Conservation (phyloP, 495 filamentous ascomycete species). For the Neurospora hispaniola region DNA sequence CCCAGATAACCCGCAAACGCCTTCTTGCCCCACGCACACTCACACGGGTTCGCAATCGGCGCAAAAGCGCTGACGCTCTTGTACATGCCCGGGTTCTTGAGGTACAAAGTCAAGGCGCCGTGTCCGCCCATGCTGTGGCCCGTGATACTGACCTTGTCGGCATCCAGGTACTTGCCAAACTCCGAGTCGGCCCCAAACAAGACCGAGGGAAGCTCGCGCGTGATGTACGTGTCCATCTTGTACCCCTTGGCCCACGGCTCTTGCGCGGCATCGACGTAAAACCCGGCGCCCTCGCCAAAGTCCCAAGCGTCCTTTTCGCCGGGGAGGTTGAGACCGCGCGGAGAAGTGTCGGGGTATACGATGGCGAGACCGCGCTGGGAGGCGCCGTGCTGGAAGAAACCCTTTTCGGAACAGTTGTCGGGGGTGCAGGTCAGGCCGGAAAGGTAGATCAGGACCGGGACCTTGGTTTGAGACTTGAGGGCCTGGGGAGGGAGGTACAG, state of each 20-base stretch:
- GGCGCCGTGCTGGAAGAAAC: slow-evolving; percentile 83
- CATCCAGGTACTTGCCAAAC: slow-evolving; percentile 56
- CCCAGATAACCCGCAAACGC: slow-evolving; percentile 85
- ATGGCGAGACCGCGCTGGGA: slow-evolving; percentile 73
- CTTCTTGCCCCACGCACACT: slow-evolving; percentile 91
- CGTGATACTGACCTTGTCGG: slow-evolving; percentile 60
- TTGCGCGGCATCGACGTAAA: slow-evolving; percentile 86
- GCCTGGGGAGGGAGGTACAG: slow-evolving; percentile 60
- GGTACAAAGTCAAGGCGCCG: slow-evolving; percentile 81
- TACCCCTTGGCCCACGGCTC: slow-evolving; percentile 65
- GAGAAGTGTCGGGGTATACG: slow-evolving; percentile 90
- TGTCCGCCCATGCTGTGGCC: slow-evolving; percentile 97
- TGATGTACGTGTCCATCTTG: slow-evolving; percentile 89
- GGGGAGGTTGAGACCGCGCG: slow-evolving; percentile 65
- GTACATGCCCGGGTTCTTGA: slow-evolving; percentile 85
- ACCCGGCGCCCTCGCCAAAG: slow-evolving; percentile 83
- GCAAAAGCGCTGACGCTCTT: slow-evolving; percentile 81
- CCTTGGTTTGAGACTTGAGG: slow-evolving; percentile 36
- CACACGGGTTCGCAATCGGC: slow-evolving; percentile 78
- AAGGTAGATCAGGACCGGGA: slow-evolving; percentile 87
- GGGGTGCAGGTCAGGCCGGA: slow-evolving; percentile 91
- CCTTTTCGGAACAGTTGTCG: slow-evolving; percentile 93
- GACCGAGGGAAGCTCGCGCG: slow-evolving; percentile 63
- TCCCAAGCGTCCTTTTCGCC: slow-evolving; percentile 81
- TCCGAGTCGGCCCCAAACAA: slow-evolving; percentile 45